Conservation (phyloP, 805 yeast species). For the Candida montana region DNA sequence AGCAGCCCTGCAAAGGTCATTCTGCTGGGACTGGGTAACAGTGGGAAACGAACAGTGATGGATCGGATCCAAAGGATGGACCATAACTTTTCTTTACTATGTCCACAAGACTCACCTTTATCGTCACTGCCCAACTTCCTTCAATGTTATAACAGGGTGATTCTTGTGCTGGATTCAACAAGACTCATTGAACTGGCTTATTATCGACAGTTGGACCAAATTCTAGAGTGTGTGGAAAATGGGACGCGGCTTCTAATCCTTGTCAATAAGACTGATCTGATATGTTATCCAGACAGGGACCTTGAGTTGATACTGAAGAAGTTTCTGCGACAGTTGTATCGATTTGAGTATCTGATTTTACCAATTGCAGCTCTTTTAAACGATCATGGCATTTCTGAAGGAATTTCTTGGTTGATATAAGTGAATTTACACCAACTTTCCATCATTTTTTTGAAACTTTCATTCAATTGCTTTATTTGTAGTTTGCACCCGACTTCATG, state of each 20-base stretch:
- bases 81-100: too few relatives aligned
- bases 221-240: conserved; percentile 4
- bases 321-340: too few relatives aligned
- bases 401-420: conserved; percentile 24
- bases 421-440: conserved; percentile 19
- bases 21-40: too few relatives aligned
- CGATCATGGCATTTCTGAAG: conserved; percentile 23
- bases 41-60: too few relatives aligned
- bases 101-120: not conserved
- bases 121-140: not conserved
- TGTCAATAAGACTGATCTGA: conserved; percentile 19
- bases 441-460: conserved; percentile 25
- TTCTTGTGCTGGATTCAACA: conserved; percentile 19
- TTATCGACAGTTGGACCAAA: conserved; percentile 6
- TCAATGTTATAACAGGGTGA: conserved; percentile 6
- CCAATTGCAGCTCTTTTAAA: conserved; percentile 15
- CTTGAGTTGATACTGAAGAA: too few relatives aligned
- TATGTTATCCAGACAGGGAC: not conserved
- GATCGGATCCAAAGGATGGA: too few relatives aligned
- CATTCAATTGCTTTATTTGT: conserved; percentile 18
- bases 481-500: conserved; percentile 5
- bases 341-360: conserved; percentile 12
- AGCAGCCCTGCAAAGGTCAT: too few relatives aligned
- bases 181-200: conserved; percentile 9
- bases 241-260: conserved; percentile 15